Base-by-base conservation (phyloP, 2,329 filamentous ascomycete species). In the Trichophyton verrucosum region DNA sequence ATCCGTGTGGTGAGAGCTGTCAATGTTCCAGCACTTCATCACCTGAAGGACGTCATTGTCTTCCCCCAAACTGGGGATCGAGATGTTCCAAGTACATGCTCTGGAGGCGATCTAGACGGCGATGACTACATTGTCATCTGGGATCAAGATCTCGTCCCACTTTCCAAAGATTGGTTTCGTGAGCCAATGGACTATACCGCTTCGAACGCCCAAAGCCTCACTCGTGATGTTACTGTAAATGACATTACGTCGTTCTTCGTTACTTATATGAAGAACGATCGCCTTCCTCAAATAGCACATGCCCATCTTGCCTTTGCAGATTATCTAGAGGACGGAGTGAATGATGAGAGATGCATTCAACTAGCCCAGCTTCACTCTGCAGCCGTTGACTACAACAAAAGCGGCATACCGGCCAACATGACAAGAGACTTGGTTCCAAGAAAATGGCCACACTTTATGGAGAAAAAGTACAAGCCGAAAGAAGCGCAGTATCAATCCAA, bases 61-160 rank as follows among this genome's bases (percentile, higher is more conserved):
- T 86, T 99, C 57, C 89, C 94, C 0, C 84, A 88, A 40, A 86
- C 78, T 0, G 92, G 92, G 0, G 90, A 96, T 68, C 81, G 87
- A 15, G 90, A 95, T 64, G 76, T 99, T 22, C 85, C 91, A 0
- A 91, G 88, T 68, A 97, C 97, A 92, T 91, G 94, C 65, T 96
- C 94, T 3, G 94, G 94, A 1, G 94, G 94, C 0, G 94, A 99
- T 69, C 80, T 99, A 0, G 94, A 99, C 69, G 94, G 94, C 0
- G 94, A 99, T 68, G 94, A 99, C 70, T 99, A 91, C 70, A 86
- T 97, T 60, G 85, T 97, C 3, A 87, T 96, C 53, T 99, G 94
- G 92, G 91, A 99, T 66, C 71, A 79, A 22, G 81, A 82, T 13
- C 76, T 99, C 5, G 77, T 95, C 27, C 89, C 89, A 0, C 77